phyloP scores from a whole-genome alignment of 805 yeast species.

The Lipomyces lipofer region DNA sequence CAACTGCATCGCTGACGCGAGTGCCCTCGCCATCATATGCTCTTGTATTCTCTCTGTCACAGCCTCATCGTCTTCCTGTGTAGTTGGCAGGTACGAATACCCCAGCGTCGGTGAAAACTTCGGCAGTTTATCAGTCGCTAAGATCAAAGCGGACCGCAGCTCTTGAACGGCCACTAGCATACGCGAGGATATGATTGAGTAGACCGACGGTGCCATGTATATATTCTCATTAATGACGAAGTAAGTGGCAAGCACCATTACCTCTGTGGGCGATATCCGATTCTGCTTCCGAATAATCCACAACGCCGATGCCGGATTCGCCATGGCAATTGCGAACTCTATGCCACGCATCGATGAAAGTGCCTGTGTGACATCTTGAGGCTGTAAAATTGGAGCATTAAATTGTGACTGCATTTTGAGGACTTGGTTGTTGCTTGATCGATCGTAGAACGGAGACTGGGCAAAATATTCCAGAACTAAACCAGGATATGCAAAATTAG shows the following conservation, averaged over 20 bases:
- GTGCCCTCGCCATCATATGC: conserved; percentile 33
- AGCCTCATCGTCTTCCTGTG: conserved; percentile 24
- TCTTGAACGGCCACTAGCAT: conserved; percentile 52
- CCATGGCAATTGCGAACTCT: conserved; percentile 74
- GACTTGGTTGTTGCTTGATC: conserved; percentile 91
- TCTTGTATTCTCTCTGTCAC: conserved; percentile 11
- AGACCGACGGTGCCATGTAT: conserved; percentile 82
- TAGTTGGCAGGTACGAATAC: conserved; percentile 46
- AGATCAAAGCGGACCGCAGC: conserved; percentile 48
- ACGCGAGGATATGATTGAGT: conserved; percentile 71
- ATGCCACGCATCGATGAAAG: conserved; percentile 77
- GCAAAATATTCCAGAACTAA: conserved; percentile 80
- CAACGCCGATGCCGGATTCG: conserved; percentile 78
- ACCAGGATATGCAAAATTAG: not conserved
- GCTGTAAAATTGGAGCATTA: conserved; percentile 50
- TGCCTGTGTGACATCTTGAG: conserved; percentile 47
- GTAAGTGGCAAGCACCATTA: conserved; percentile 66
- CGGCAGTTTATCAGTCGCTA: conserved; percentile 42
- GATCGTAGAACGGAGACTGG: conserved; percentile 91
- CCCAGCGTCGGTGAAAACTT: conserved; percentile 64
- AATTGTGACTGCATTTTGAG: conserved; percentile 93
- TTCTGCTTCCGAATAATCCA: conserved; percentile 89
- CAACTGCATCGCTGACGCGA: conserved; percentile 18
- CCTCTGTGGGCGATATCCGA: conserved; percentile 54
- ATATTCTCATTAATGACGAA: conserved; percentile 90